Evolutionary conservation across 225 moss, liverwort and hornwort genomes (phyloP).

Genomic region (Straminergon stramineum): DNA sequence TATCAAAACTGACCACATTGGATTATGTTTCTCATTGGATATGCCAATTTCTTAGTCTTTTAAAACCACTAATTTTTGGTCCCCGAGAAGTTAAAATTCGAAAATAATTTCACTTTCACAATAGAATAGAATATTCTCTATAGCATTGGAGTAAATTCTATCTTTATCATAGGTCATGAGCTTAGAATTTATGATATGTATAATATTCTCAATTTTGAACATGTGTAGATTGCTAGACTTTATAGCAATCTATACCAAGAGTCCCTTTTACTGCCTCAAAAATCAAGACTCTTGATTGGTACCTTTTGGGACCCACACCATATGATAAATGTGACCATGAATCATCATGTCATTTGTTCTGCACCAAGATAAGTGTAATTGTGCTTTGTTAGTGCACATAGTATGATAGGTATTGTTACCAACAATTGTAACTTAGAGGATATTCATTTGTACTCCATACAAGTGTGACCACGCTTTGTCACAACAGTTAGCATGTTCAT

Average conservation of each 20-base stretch:
- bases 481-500: background rate
- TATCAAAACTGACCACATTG: too few relatives aligned
- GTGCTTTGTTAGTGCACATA: too few relatives aligned
- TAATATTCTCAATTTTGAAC: accelerated
- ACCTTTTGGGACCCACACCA: accelerated
- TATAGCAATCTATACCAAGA: too few relatives aligned
- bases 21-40: too few relatives aligned
- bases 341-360: background rate
- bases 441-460: too few relatives aligned
- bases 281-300: accelerated
- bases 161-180: background rate
- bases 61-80: too few relatives aligned
- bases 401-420: too few relatives aligned
- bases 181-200: background rate
- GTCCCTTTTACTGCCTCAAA: accelerated
- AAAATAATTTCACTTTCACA: accelerated
- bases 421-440: too few relatives aligned
- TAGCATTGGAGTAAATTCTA: too few relatives aligned
- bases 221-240: too few relatives aligned
- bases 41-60: background rate
- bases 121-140: background rate
- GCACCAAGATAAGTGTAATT: too few relatives aligned
- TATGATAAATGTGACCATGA: background rate
- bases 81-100: accelerated
- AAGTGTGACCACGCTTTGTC: background rate